Base-by-base conservation (phyloP, 306 rosid genomes). In the Hylodesmum podocarpum region DNA sequence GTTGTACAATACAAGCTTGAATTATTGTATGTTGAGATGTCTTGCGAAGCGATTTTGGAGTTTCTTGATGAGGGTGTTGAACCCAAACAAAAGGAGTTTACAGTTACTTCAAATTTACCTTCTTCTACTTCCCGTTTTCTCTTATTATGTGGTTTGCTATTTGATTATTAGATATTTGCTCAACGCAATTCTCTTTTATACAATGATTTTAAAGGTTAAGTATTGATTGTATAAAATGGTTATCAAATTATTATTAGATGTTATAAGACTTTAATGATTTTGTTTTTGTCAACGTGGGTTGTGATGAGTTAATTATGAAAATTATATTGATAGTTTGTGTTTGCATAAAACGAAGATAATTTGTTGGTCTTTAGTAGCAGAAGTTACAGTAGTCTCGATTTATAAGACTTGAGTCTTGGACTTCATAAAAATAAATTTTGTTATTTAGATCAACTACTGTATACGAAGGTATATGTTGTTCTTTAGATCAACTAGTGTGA, bases 1-100 rank as follows among this genome's bases (percentile, higher is more conserved):
- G 71, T 82, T 81, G 87, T 88, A 76, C 74, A 66, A 81, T 81
- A 81, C 81, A 63, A 67, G 27, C 66, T 59, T 57, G 27, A 39
- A 71, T 43, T 69, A 78, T 29, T 70, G 63, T 65, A 46, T 71
- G 78, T 66, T 58, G 87, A 82, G 86, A 75, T 75, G 54, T 63
- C 71, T 28, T 76, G 76, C 78, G 34, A 68, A 47, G 61, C 72
- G 11, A 72, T 62, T 54, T 37, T 22, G 63, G 47, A 25, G 64
- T 79, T 71, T 75, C 61, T 44, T 39, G 19, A 47, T 49, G 65
- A 58, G 39, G 53, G 65, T 44, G 24, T 43, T 75, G 29, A 28
- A 27, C 66, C 28, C 53, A 21, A 34, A 69, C 64, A 36, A 63
- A 63, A 41, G 67, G 29, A 63, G 65, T 47, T 65, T 63, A 63